phyloP scores from a whole-genome alignment of 805 yeast species.

The Schizosaccharomyces pombe region DNA sequence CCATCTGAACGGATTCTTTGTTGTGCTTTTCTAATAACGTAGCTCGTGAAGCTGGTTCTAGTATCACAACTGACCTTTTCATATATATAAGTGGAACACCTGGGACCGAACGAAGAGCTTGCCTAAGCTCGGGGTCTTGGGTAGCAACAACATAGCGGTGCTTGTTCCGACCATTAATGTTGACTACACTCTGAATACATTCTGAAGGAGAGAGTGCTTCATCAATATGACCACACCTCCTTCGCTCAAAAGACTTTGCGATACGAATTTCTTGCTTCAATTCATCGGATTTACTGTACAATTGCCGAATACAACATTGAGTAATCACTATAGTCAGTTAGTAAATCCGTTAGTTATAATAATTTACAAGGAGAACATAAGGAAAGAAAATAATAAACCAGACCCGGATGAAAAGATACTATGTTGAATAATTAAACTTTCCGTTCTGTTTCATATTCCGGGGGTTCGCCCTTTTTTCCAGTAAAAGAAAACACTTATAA shows the following conservation, averaged over 20 bases:
- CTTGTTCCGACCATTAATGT: conserved; percentile 54
- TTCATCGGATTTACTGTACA: conserved; percentile 26
- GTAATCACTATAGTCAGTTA: conserved; percentile 37
- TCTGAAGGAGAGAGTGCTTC: conserved; percentile 36
- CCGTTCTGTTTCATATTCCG: too few species aligned
- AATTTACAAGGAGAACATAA: neutral
- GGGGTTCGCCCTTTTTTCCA: neutral
- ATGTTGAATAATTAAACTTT: too few species aligned
- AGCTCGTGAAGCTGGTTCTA: conserved; percentile 76
- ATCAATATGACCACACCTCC: conserved; percentile 72
- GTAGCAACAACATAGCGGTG: conserved; percentile 79
- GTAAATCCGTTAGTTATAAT: neutral
- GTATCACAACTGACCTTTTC: conserved; percentile 77
- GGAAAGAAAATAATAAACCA: neutral
- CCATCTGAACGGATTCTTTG: conserved; percentile 44
- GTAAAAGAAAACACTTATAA: neutral
- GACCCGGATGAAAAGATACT: too few species aligned
- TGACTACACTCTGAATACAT: conserved; percentile 50
- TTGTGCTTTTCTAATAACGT: conserved; percentile 27
- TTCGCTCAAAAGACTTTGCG: conserved; percentile 69
- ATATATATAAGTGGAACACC: conserved; percentile 78
- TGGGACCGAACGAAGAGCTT: conserved; percentile 47
- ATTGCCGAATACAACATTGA: conserved; percentile 78
- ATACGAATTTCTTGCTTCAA: conserved; percentile 52
- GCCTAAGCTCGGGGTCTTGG: conserved; percentile 50